Conservation (phyloP, 1,284 basidiomycete genomes). For the Trametes sp. region DNA sequence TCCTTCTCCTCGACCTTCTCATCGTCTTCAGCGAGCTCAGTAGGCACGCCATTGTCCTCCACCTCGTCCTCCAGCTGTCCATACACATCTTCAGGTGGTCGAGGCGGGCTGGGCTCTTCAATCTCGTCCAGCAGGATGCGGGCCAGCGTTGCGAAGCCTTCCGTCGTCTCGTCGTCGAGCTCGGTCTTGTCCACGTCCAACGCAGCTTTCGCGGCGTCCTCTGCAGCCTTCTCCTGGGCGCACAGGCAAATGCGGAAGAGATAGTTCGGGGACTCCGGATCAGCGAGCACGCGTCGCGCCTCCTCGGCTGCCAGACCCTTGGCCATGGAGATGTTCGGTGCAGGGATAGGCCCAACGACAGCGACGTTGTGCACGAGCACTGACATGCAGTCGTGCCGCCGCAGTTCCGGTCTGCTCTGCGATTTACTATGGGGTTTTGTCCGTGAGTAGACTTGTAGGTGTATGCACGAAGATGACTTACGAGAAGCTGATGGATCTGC, state of each 20-base stretch:
- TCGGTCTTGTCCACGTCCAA: slow-evolving; percentile 28
- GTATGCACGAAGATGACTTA: slow-evolving; percentile 38
- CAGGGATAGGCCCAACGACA: slow-evolving; percentile 65
- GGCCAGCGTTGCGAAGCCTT: slow-evolving; percentile 48
- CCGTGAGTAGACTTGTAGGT: not conserved
- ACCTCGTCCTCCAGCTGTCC: not conserved
- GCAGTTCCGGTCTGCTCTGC: slow-evolving; percentile 51
- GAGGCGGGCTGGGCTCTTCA: slow-evolving; percentile 5
- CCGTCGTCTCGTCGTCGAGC: slow-evolving; percentile 48
- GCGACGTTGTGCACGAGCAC: slow-evolving; percentile 65
- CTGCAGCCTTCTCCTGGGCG: slow-evolving; percentile 12
- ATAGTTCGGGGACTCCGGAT: slow-evolving; percentile 51
- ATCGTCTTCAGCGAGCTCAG: too few relatives aligned
- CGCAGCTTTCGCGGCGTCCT: not conserved
- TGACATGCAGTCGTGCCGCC: slow-evolving; percentile 56
- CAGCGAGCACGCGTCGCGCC: slow-evolving; percentile 59
- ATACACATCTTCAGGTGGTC: slow-evolving; percentile 1
- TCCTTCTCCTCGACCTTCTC: too few relatives aligned
- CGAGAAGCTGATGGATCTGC: slow-evolving; percentile 56
- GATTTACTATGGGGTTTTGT: slow-evolving; percentile 52
- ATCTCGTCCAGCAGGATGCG: slow-evolving; percentile 36
- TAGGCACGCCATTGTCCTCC: not conserved
- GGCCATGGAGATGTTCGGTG: slow-evolving; percentile 61
- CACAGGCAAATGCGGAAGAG: slow-evolving; percentile 66
- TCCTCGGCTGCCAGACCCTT: slow-evolving; percentile 71